Evolutionary conservation across 2,329 filamentous ascomycete species (phyloP).

Genomic region (Alternaria hordeiaustralica): DNA sequence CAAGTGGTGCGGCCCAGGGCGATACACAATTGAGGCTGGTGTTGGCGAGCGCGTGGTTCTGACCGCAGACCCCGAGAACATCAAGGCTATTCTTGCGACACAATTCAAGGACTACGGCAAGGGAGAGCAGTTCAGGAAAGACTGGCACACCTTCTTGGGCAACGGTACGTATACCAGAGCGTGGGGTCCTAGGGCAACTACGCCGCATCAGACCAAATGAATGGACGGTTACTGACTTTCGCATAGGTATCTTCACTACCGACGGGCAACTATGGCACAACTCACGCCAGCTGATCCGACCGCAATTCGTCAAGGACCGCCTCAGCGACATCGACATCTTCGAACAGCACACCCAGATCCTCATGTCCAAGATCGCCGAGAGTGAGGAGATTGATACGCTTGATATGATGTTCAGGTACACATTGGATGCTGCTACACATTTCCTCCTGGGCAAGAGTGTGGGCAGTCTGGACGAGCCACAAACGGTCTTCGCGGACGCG

Average conservation of each 20-base stretch:
- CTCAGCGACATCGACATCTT: conserved; percentile 82
- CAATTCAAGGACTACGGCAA: conserved; percentile 89
- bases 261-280: conserved; percentile 81
- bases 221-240: conserved; percentile 1
- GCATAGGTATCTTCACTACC: conserved; percentile 66
- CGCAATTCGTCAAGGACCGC: conserved; percentile 85
- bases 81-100: conserved; percentile 87
- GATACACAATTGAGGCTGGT: conserved; percentile 67
- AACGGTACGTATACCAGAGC: conserved; percentile 64
- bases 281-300: conserved; percentile 80
- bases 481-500: conserved; percentile 75
- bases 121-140: conserved; percentile 73
- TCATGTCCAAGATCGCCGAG: conserved; percentile 69
- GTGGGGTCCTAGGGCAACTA: neutral
- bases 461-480: conserved; percentile 63
- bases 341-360: conserved; percentile 75
- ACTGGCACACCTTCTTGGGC: conserved; percentile 79
- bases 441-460: conserved; percentile 83
- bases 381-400: conserved; percentile 70
- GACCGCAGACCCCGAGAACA: conserved; percentile 85
- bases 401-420: conserved; percentile 77
- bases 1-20: conserved; percentile 42
- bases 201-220: conserved; percentile 5
- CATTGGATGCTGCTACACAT: conserved; percentile 84
- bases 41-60: conserved; percentile 69